A percentile compares a stretch with the other conserved stretches of the same genome.
Evolutionary conservation across 2,329 filamentous ascomycete genomes (phyloP).

Genomic region (Calcarisporium arbuscula): DNA sequence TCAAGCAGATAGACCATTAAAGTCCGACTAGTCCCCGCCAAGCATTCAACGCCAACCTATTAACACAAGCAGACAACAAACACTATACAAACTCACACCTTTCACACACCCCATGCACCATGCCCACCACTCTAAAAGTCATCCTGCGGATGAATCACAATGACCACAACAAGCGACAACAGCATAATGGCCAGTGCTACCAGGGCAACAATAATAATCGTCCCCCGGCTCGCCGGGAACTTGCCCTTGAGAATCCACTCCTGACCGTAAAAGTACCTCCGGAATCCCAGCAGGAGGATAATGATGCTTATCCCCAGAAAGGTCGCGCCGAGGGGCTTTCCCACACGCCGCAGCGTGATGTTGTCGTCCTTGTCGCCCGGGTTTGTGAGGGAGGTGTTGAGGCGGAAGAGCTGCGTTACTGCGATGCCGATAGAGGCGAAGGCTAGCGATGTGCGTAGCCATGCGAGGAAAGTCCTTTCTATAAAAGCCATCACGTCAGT

Average conservation of each 20-base stretch:
- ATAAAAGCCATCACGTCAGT: constrained; percentile 1
- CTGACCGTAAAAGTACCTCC: constrained; percentile 71
- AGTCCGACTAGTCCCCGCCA: too few species aligned
- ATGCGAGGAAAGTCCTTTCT: constrained; percentile 83
- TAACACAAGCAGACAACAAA: not conserved
- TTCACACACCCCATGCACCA: not conserved
- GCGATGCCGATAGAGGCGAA: constrained; percentile 81
- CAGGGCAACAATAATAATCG: constrained; percentile 61
- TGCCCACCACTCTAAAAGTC: constrained; percentile 13
- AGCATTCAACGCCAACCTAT: too few species aligned
- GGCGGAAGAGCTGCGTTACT: constrained; percentile 76
- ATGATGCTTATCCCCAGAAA: constrained; percentile 72
- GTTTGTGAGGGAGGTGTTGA: constrained; percentile 59
- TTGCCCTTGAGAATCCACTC: constrained; percentile 75
- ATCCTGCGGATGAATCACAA: constrained; percentile 43
- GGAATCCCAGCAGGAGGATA: constrained; percentile 69
- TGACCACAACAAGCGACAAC: constrained; percentile 51
- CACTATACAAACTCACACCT: not conserved
- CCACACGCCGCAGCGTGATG: constrained; percentile 52
- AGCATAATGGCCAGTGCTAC: constrained; percentile 60
- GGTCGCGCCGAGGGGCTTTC: constrained; percentile 68
- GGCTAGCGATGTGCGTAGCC: constrained; percentile 74
- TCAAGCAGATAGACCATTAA: too few species aligned
- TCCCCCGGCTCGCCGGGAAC: constrained; percentile 72
- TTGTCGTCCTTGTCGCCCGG: constrained; percentile 27